Evolutionary conservation across 108 stramenopile species (phyloP).

Genomic region (Pseudonitzschia delicatissima): DNA sequence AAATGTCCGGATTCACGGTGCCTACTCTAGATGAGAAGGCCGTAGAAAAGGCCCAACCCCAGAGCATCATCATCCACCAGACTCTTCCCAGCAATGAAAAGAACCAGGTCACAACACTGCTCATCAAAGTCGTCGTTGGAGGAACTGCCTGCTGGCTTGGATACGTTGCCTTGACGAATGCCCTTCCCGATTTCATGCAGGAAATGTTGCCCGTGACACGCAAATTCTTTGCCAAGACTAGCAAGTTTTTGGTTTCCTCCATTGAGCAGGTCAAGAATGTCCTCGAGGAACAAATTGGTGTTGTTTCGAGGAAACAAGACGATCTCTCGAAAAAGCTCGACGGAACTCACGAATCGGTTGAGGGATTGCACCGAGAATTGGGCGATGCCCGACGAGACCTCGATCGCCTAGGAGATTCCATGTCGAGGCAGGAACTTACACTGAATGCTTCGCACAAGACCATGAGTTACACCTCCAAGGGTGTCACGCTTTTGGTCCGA

Average conservation of each 20-base stretch:
- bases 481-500: conserved; percentile 36
- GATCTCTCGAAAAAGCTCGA: conserved; percentile 49
- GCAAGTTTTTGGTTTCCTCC: conserved; percentile 59
- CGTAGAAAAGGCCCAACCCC: background rate
- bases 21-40: background rate
- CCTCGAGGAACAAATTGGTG: conserved; percentile 53
- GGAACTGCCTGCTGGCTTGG: conserved; percentile 63
- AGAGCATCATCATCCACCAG: conserved; percentile 33
- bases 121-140: conserved; percentile 27
- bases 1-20: background rate
- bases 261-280: conserved; percentile 61
- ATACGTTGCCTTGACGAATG: conserved; percentile 53
- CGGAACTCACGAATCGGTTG: conserved; percentile 51
- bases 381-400: conserved; percentile 37
- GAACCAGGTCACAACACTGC: background rate
- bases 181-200: conserved; percentile 60
- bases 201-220: conserved; percentile 77
- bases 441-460: conserved; percentile 17
- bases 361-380: conserved; percentile 43
- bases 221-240: conserved; percentile 60
- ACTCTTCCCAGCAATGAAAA: conserved; percentile 5
- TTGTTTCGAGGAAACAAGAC: conserved; percentile 50
- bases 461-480: conserved; percentile 32
- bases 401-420: conserved; percentile 3
- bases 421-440: conserved; percentile 31